Conservation (phyloP, 106 monocot genomes). For the Phalaenopsis equestris region DNA sequence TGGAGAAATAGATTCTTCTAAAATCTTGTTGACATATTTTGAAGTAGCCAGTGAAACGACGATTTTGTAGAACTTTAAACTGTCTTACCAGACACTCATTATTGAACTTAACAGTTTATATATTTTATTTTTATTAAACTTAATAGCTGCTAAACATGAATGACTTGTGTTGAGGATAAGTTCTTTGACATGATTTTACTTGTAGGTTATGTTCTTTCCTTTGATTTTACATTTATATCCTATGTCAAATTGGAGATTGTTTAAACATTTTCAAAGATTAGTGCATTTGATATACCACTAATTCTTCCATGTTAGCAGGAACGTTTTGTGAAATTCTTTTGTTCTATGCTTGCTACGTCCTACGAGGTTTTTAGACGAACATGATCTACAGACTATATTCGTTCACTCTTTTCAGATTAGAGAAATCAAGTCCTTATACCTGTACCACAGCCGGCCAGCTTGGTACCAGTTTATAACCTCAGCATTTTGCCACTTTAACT, state of each 20-base stretch:
- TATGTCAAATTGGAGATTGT: not conserved
- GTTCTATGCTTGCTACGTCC: not conserved
- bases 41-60: too few relatives aligned
- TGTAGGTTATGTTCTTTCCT: not conserved
- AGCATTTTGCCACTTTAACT: conserved; percentile 92
- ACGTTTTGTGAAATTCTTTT: not conserved
- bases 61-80: too few relatives aligned
- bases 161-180: too few relatives aligned
- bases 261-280: not conserved
- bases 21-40: too few relatives aligned
- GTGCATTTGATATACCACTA: not conserved
- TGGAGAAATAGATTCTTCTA: too few relatives aligned
- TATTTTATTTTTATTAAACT: too few relatives aligned
- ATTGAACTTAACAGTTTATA: too few relatives aligned
- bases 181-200: not conserved
- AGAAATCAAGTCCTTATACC: conserved; percentile 59
- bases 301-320: not conserved
- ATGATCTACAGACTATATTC: not conserved
- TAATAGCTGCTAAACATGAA: too few relatives aligned
- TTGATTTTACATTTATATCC: conserved; percentile 6
- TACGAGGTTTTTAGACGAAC: not conserved
- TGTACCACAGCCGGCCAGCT: conserved; percentile 64
- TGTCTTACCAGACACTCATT: too few relatives aligned
- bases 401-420: conserved; percentile 40
- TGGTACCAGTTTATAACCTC: conserved; percentile 94